Base-by-base conservation (phyloP, 2,329 filamentous ascomycete genomes). In the Colletotrichum cuscutae region DNA sequence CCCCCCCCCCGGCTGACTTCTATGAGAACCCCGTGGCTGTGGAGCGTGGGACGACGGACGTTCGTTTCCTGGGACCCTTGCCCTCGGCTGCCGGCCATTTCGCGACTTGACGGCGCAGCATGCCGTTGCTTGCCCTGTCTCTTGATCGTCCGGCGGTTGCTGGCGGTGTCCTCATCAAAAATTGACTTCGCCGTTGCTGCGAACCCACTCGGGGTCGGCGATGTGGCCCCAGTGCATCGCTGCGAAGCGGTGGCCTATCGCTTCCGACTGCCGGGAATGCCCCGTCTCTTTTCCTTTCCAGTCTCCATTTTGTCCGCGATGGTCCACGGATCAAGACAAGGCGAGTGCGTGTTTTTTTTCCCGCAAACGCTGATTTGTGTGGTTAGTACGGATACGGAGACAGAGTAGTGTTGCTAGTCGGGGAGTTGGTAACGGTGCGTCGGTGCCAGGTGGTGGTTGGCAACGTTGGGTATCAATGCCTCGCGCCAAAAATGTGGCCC, bases 391-490 rank as follows among this genome's bases (percentile, higher is more conserved):
- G 15, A 42, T 42, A 42, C 37, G 37, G 37, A 42, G 13, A 42
- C 15, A 42, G 37, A 42, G 37, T 42, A 19, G 37, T 8, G 24
- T 37, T 63, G 22, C 9, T 63, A 13, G 42, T 24, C 24, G 62
- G 56, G 46, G 60, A 56, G 35, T 60, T 56, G 54, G 24, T 65
- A 24, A 46, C 37, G 37, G 37, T 54, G 54, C 35, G 12, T 28
- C 32, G 54, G 66, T 54, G 62, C 30, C 28, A 19, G 49, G 15
- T 52, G 46, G 53, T 64, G 66, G 73, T 69, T 75, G 69, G 72
- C 67, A 70, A 75, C 71, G 80, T 83, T 82, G 82, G 82, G 82
- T 81, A 83, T 77, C 82, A 81, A 83, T 79, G 81, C 81, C 76
- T 78, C 75, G 74, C 78, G 76, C 81, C 79, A 73, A 73, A 72